These are phyloP conservation scores for Eremothecium sinecaudum DNA, from an alignment of 1,139 yeast genomes.

Conservation along the genomic window DNA sequence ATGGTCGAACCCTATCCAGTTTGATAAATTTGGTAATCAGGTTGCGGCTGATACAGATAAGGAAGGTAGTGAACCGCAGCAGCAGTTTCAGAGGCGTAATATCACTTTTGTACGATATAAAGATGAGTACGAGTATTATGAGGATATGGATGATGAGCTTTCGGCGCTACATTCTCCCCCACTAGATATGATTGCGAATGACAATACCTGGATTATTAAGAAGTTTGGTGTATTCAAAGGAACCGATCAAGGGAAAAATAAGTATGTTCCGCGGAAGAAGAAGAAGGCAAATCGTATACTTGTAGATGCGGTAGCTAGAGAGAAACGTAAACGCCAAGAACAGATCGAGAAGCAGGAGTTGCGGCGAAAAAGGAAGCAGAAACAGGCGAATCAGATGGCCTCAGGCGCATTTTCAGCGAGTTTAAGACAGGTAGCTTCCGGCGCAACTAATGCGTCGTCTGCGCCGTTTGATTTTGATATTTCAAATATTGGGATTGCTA, in stretches of 20 bases:
- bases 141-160: slow-evolving; percentile 72
- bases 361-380: slow-evolving; percentile 1
- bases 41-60: slow-evolving; percentile 24
- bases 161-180: slow-evolving; percentile 51
- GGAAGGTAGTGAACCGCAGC: slow-evolving; percentile 22
- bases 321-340: slow-evolving; percentile 6
- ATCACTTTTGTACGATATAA: slow-evolving; percentile 70
- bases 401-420: background rate
- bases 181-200: slow-evolving; percentile 34
- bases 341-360: slow-evolving; percentile 3
- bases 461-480: slow-evolving; percentile 11
- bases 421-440: background rate
- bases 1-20: slow-evolving; percentile 57
- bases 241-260: slow-evolving; percentile 13
- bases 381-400: background rate
- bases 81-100: slow-evolving; percentile 46
- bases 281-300: slow-evolving; percentile 16
- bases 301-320: slow-evolving; percentile 8
- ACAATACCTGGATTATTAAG: slow-evolving; percentile 53
- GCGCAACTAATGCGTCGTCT: slow-evolving; percentile 1
- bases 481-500: slow-evolving; percentile 19
- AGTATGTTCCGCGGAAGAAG: slow-evolving; percentile 20
- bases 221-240: slow-evolving; percentile 75
- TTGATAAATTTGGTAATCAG: slow-evolving; percentile 34
- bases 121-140: slow-evolving; percentile 58